Percentiles rank a stretch among this genome's conserved stretches.
Evolutionary conservation across 2,329 filamentous ascomycete genomes (phyloP).

Genomic region (Apiospora arundinis): DNA sequence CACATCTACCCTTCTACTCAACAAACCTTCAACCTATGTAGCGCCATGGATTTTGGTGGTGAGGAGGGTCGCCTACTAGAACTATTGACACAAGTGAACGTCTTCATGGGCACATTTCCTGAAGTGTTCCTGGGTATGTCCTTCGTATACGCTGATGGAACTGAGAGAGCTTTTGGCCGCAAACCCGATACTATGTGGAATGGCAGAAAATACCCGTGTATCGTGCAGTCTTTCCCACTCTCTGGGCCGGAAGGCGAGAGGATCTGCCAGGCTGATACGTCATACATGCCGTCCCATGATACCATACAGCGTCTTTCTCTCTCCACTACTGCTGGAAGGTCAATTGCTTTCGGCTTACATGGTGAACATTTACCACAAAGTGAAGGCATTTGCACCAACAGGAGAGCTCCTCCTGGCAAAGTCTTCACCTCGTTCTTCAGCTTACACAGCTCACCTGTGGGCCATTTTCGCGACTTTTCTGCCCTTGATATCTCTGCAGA

Average conservation of each 20-base stretch:
- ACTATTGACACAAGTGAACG: slow-evolving; percentile 25
- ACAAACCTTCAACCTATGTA: slow-evolving; percentile 29
- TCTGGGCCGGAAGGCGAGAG: slow-evolving; percentile 29
- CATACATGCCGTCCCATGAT: slow-evolving; percentile 21
- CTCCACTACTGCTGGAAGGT: neutral
- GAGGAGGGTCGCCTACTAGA: slow-evolving; percentile 24
- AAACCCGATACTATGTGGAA: slow-evolving; percentile 19
- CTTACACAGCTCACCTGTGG: neutral
- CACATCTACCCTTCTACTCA: neutral
- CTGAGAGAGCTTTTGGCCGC: slow-evolving; percentile 30
- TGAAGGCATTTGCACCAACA: neutral
- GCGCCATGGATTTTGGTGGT: slow-evolving; percentile 32
- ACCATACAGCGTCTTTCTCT: slow-evolving; percentile 28
- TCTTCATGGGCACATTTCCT: slow-evolving; percentile 28
- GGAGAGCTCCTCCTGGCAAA: neutral
- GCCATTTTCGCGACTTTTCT: slow-evolving; percentile 1
- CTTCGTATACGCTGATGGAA: slow-evolving; percentile 31
- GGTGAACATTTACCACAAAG: neutral
- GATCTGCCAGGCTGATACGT: slow-evolving; percentile 25
- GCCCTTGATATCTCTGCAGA: neutral
- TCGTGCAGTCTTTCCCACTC: slow-evolving; percentile 29
- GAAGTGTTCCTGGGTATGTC: slow-evolving; percentile 29
- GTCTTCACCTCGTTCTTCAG: slow-evolving; percentile 6
- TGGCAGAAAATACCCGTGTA: slow-evolving; percentile 8
- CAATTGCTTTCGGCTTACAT: neutral